phyloP scores from a whole-genome alignment of 257 asterid genomes.

The Solanum pennellii region DNA sequence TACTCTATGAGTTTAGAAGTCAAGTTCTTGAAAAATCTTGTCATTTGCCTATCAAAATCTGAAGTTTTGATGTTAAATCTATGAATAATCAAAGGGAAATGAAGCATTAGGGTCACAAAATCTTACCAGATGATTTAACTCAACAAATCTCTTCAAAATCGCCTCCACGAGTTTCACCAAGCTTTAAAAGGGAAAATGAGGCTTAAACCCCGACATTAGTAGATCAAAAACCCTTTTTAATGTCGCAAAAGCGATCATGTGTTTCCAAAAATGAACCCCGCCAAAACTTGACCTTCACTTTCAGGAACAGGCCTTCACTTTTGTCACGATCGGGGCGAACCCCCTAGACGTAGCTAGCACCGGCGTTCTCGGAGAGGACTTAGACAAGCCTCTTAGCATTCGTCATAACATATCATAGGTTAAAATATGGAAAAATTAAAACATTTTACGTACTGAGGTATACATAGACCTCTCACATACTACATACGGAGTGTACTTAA shows the following conservation, averaged over 20 bases:
- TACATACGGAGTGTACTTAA: no score
- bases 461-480: no score
- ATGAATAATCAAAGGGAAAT: neutral
- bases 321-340: no score
- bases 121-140: neutral
- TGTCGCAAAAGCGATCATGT: neutral
- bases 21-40: neutral
- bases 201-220: neutral
- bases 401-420: no score
- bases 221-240: neutral
- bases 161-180: no score
- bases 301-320: no score
- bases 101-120: neutral
- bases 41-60: neutral
- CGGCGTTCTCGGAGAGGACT: no score
- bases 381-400: no score
- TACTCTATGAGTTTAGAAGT: neutral
- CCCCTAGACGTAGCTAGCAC: no score
- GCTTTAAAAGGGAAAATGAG: no score
- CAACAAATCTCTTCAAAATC: neutral
- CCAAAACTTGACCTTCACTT: neutral
- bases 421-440: no score
- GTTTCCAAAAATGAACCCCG: neutral
- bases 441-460: no score
- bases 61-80: neutral